Base-by-base conservation (phyloP, 768 basidiomycete species). In the Amanita polypyramis region DNA sequence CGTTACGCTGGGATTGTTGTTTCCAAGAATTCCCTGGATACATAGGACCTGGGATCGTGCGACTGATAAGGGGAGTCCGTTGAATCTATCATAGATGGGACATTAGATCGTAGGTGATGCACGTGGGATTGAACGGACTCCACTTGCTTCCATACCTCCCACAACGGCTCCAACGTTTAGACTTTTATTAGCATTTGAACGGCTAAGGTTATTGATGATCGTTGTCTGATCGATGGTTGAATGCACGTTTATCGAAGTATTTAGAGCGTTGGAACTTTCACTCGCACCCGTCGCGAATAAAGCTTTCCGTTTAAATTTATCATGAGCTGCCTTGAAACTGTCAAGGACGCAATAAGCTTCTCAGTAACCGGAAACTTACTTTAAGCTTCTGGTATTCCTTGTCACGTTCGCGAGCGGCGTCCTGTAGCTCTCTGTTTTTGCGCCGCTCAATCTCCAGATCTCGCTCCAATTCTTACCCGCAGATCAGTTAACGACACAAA, bases 331-430 rank as follows among this genome's bases (percentile, higher is more conserved):
- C 88, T 90, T 49, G 29, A 25, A 34, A 40, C 20, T 11, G 34
- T 27, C 9, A 44, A 7, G 44, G 45, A 23, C 45, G 38, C 21
- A 35, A 35, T 15, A 21, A 17, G 35, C 9, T 32, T 35, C 39
- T 38, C 25, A 14, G n/a, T 5, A 30, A 15, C 9, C n/a, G 39
- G 9, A 27, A 46, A 23, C 44, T 73, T 91, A 27, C 44, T 73
- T 91, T 92, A 34, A 92, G 75, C 58, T 87, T 90, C 48, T 85
- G 84, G 57, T 91, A 92, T 57, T 91, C 90, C 57, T 84, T 89
- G 52, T 91, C 89, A 55, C 80, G 73, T 56, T 90, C 87, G 55
- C 79, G 74, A 2, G 82, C 71, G 1, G 75, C 65, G 32, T 92
- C 87, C 56, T 88, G 85, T 21, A 87, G 60, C 19, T 89, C 86